These are phyloP conservation scores for Ophiostoma novo-ulmi DNA, from an alignment of 2,329 filamentous ascomycete species.

Conservation along the genomic window DNA sequence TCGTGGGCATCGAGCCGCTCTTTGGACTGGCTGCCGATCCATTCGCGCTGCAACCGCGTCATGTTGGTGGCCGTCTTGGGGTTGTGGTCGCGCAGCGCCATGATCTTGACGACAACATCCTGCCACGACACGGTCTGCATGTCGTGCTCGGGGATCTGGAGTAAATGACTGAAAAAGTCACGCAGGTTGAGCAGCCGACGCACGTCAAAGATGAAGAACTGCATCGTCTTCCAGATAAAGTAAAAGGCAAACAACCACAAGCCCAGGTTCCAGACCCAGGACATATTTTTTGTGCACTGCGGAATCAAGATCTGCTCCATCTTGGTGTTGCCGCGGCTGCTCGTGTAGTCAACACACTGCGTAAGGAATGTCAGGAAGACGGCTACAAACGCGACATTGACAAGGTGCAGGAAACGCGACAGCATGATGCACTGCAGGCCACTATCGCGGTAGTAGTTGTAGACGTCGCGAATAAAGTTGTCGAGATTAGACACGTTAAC, in stretches of 20 bases:
- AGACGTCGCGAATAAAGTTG: constrained; percentile 77
- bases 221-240: constrained; percentile 74
- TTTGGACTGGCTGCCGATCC: constrained; percentile 78
- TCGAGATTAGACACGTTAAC: constrained; percentile 87
- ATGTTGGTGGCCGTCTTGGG: constrained; percentile 65
- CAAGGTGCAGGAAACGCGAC: constrained; percentile 63
- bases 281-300: constrained; percentile 72
- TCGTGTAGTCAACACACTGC: constrained; percentile 78
- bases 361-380: constrained; percentile 76
- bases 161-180: constrained; percentile 76
- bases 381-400: constrained; percentile 80
- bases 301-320: constrained; percentile 55
- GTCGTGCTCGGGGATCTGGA: constrained; percentile 75
- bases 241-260: constrained; percentile 83
- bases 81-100: constrained; percentile 78
- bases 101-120: constrained; percentile 78
- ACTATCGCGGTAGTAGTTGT: constrained; percentile 77
- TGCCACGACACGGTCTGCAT: constrained; percentile 96
- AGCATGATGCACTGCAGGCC: constrained; percentile 82
- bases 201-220: constrained; percentile 63
- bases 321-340: constrained; percentile 60
- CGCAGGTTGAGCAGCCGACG: constrained; percentile 70
- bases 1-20: constrained; percentile 93
- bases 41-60: constrained; percentile 48
- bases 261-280: constrained; percentile 67